Evolutionary conservation across 2,329 filamentous ascomycete genomes (phyloP).

Genomic region (Saccharata proteae): DNA sequence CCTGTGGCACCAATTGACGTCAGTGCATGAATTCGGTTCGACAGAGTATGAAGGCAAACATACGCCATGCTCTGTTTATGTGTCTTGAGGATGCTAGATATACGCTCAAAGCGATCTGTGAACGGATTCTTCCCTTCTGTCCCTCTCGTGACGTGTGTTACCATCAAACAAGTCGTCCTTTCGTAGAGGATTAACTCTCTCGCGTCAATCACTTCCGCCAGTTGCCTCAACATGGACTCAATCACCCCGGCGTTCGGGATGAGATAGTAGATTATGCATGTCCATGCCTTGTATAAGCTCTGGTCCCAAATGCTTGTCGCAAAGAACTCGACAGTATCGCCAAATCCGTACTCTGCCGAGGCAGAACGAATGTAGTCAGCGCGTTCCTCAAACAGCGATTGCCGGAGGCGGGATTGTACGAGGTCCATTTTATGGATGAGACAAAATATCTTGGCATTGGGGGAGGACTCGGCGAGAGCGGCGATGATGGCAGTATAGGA

Average conservation of each 20-base stretch:
- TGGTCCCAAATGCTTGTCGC: constrained; percentile 98
- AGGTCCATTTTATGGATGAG: constrained; percentile 99
- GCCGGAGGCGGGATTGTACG: constrained; percentile 66
- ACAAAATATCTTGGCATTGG: constrained; percentile 74
- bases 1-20: constrained; percentile 34
- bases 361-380: constrained; percentile 65
- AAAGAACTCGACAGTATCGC: constrained; percentile 62
- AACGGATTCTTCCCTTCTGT: constrained; percentile 73
- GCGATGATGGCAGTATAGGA: constrained; percentile 86
- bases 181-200: constrained; percentile 93
- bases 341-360: constrained; percentile 48
- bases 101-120: constrained; percentile 83
- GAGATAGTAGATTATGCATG: constrained; percentile 91
- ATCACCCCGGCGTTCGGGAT: constrained; percentile 90
- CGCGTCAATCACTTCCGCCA: constrained; percentile 78
- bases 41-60: constrained; percentile 32
- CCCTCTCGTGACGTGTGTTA: constrained; percentile 77
- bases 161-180: constrained; percentile 87
- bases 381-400: constrained; percentile 74
- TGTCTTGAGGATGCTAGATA: constrained; percentile 96
- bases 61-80: constrained; percentile 71
- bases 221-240: constrained; percentile 68
- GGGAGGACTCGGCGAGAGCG: constrained; percentile 76
- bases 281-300: constrained; percentile 95
- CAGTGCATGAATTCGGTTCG: constrained; percentile 1